These are phyloP conservation scores for Aspergillus caelatus DNA, from an alignment of 2,329 filamentous ascomycete genomes.

Conservation along the genomic window DNA sequence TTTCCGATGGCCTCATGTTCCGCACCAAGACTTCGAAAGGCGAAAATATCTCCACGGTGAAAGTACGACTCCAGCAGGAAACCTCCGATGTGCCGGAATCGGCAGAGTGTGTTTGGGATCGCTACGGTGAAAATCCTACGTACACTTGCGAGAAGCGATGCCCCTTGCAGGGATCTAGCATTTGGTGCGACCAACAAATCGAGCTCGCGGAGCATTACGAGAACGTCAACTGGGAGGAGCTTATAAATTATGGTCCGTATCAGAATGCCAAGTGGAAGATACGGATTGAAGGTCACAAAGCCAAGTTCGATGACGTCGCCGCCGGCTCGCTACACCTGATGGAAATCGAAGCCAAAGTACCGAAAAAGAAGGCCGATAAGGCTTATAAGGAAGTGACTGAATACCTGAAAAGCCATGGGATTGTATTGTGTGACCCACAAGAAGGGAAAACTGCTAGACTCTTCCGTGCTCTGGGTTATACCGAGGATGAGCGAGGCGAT, in stretches of 20 bases:
- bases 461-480: background rate
- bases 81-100: background rate
- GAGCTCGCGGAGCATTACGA: background rate
- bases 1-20: slow-evolving; percentile 7
- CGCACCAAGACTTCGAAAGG: slow-evolving; percentile 10
- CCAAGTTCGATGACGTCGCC: slow-evolving; percentile 11
- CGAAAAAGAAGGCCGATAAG: background rate
- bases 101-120: background rate
- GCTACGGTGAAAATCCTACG: background rate
- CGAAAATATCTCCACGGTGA: slow-evolving; percentile 4
- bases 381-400: background rate
- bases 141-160: background rate
- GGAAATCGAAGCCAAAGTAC: slow-evolving; percentile 7
- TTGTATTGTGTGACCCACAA: background rate
- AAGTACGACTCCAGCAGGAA: background rate
- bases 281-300: slow-evolving; percentile 1
- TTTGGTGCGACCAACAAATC: background rate
- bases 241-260: slow-evolving; percentile 5
- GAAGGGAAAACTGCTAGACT: background rate
- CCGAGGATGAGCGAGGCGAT: background rate
- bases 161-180: background rate
- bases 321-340: slow-evolving; percentile 6
- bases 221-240: background rate
- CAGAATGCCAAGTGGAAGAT: slow-evolving; percentile 12
- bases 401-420: background rate